A percentile compares a stretch with the other conserved stretches of the same genome.
Conservation (phyloP, 768 basidiomycete species). For the Rhizopogon vinicolor region DNA sequence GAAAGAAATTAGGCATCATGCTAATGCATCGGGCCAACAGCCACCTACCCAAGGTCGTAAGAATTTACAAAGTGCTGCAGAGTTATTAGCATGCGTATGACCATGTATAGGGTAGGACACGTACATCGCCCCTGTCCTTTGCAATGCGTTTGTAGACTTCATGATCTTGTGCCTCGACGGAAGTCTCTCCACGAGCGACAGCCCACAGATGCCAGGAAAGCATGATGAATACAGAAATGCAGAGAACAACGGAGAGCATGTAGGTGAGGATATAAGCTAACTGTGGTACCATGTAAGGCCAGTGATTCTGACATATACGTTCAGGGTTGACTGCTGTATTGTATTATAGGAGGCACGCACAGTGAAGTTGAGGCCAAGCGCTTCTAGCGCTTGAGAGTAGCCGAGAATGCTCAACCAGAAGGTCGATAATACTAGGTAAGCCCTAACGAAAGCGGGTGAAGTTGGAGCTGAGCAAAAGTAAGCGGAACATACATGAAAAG, state of each 20-base stretch:
- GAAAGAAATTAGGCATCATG: not conserved
- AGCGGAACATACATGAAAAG: conserved; percentile 74
- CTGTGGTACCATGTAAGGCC: conserved; percentile 63
- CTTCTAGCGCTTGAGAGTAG: conserved; percentile 51
- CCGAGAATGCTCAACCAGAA: conserved; percentile 61
- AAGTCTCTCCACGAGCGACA: conserved; percentile 72
- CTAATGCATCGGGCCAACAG: not conserved
- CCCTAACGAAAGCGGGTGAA: conserved; percentile 37
- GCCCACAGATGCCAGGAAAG: conserved; percentile 68
- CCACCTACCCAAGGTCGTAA: conserved; percentile 77
- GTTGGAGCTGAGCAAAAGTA: not conserved
- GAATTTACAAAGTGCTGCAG: conserved; percentile 78
- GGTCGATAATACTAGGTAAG: conserved; percentile 73
- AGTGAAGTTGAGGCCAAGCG: conserved; percentile 48
- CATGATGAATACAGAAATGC: conserved; percentile 72
- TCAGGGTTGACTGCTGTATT: not conserved
- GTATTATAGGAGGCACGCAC: conserved; percentile 26
- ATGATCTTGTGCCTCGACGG: conserved; percentile 88
- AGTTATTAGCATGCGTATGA: not conserved
- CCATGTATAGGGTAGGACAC: conserved; percentile 14
- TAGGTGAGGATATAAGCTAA: conserved; percentile 70
- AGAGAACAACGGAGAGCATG: conserved; percentile 71
- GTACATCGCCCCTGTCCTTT: conserved; percentile 61
- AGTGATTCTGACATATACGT: conserved; percentile 27
- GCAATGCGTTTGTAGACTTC: conserved; percentile 72